Base-by-base conservation (phyloP, 495 filamentous ascomycete genomes). In the Trypethelium eluteriae region DNA sequence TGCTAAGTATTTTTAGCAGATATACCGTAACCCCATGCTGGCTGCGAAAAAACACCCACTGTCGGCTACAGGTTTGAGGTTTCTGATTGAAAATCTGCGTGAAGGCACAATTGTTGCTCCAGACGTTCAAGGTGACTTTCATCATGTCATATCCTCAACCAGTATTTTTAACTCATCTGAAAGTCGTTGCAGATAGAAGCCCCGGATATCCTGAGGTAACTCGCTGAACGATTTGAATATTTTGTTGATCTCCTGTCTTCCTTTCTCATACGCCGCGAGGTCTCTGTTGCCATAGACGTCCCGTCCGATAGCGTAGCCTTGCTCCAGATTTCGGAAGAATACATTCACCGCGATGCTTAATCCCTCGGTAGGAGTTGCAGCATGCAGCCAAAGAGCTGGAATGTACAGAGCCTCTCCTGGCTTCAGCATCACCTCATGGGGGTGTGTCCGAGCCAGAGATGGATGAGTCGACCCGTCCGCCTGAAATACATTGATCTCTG, bases 201-300 rank as follows among this genome's bases (percentile, higher is more conserved):
- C 79, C 46, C 81, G 82, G 70, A 88, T 85, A 66, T 89, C 86
- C 65, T 74, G 70, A 41, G 91, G 89, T 59, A 93, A 64, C 38
- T 80, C 81, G 35, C 84, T 80, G 72, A 96, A 93, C 9, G 82
- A 81, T 70, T 85, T 86, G 1, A 77, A 75, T 38, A 96, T 87
- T 67, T 82, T 86, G 25, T 83, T 82, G 12, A 95, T 73, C 70
- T 92, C 90, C 62, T 82, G 80, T 39, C 93, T 81, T 2, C 87
- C 89, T 70, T 88, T 91, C 75, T 94, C 89, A 71, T 94, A 96
- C 10, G 88, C 88, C 49, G 87, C 85, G 47, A 96, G 72, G 76
- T 97, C 93, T 11, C 90, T 81, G 74, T 94, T 96, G 5, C 89
- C 92, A 73, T 96, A 96, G 2, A 96, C 88, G 76, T 96, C 92